phyloP scores from a whole-genome alignment of 768 basidiomycete genomes.

The Gymnopilus junonius region DNA sequence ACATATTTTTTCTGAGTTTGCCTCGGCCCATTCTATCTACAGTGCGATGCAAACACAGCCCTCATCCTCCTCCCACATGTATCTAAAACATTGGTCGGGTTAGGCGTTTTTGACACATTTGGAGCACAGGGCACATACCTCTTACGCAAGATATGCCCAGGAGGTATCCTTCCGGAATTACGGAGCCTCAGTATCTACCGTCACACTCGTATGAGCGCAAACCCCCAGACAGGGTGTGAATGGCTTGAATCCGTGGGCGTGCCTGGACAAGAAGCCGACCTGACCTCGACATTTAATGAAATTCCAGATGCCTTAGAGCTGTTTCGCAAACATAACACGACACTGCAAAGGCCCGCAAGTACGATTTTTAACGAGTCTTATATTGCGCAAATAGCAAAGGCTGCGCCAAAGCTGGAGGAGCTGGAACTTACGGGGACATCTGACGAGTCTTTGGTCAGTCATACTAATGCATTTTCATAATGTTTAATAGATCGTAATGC shows the following conservation, averaged over 20 bases:
- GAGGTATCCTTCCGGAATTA: neutral
- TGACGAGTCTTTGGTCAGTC: neutral
- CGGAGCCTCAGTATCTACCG: constrained; percentile 1
- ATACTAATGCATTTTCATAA: neutral
- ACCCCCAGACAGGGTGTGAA: neutral
- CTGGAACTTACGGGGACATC: neutral
- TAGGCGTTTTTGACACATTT: neutral
- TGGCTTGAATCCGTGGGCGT: neutral
- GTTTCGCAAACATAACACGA: too few species aligned
- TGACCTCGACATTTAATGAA: neutral
- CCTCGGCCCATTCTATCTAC: neutral
- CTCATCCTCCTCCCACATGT: neutral
- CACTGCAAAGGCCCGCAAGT: neutral
- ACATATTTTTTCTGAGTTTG: neutral
- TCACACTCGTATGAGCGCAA: neutral
- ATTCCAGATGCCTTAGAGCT: too few species aligned
- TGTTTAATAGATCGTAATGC: neutral
- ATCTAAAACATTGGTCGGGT: neutral
- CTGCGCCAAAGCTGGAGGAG: neutral
- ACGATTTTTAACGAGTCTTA: neutral
- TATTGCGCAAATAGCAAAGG: neutral
- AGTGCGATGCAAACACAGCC: neutral
- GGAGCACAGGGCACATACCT: constrained; percentile 1
- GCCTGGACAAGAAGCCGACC: neutral
- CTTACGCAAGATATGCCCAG: neutral